These are phyloP conservation scores for Piedraia hortae DNA, from an alignment of 2,329 filamentous ascomycete species.

Conservation along the genomic window DNA sequence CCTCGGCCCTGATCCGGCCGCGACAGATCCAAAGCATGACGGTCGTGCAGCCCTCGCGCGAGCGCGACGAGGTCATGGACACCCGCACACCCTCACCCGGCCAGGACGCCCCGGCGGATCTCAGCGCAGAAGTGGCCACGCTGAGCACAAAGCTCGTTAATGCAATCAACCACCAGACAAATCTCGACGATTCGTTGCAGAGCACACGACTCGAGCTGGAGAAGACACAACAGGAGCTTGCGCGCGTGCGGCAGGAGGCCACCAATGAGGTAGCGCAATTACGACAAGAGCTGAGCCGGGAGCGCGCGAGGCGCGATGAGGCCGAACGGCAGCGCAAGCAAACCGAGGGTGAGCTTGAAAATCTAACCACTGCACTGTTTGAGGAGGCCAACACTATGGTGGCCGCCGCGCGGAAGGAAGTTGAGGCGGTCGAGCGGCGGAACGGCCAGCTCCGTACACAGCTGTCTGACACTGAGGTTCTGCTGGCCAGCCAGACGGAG, in stretches of 20 bases:
- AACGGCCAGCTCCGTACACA: slow-evolving; percentile 72
- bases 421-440: slow-evolving; percentile 46
- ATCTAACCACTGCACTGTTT: slow-evolving; percentile 73
- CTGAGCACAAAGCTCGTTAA: slow-evolving; percentile 90
- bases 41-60: too few relatives aligned
- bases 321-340: slow-evolving; percentile 44
- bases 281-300: slow-evolving; percentile 16
- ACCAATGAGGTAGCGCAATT: slow-evolving; percentile 25
- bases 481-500: slow-evolving; percentile 76
- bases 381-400: slow-evolving; percentile 99
- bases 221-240: slow-evolving; percentile 36
- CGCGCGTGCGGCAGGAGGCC: slow-evolving; percentile 40
- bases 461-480: slow-evolving; percentile 57
- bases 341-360: slow-evolving; percentile 81
- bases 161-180: slow-evolving; percentile 88
- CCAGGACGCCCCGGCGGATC: slow-evolving; percentile 22
- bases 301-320: slow-evolving; percentile 14
- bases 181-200: slow-evolving; percentile 64
- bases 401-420: slow-evolving; percentile 58
- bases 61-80: slow-evolving; percentile 12
- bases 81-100: slow-evolving; percentile 17
- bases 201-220: slow-evolving; percentile 65
- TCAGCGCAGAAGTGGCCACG: slow-evolving; percentile 54
- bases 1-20: too few relatives aligned
- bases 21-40: too few relatives aligned